Base-by-base conservation (phyloP, 352 stramenopile genomes). In the Aphanomyces euteiches region DNA sequence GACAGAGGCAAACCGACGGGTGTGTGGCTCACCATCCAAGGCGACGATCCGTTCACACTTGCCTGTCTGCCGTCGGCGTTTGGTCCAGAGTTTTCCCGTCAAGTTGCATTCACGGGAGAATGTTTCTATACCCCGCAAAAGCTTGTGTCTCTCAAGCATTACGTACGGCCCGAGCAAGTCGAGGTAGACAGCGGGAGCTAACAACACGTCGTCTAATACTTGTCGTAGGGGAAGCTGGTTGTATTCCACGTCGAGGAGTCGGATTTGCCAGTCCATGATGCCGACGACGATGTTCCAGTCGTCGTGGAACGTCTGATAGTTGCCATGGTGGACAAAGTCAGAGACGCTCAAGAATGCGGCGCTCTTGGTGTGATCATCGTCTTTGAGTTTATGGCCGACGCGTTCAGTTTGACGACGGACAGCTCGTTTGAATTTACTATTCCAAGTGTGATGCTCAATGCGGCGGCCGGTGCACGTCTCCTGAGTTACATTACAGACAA, bases 91-190 rank as follows among this genome's bases (percentile, higher is more conserved):
- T 78, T 67, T 15, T 72, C 78, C 8, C 72, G 59, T 0, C 79
- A 77, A 0, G 57, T 88, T 5, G 15, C 6, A 28, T 50, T 28
- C 38, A 77, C 57, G 8, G 74, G 80, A 8, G 77, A 82, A 50
- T 54, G 89, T 3, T 92, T 89, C 63, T 88, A 87, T 50, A 89
- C 83, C 4, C 84, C 84, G 0, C 74, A 92, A 69, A 85, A 85
- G n/a, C 71, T 92, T 8, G 73, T 67, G 47, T 83, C 79, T 38
- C 67, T 92, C 56, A 75, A 77, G 0, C 73, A 90, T 60, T 90
- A 87, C 53, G 84, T 92, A 15, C 81, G 84, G 1, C 83, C 83
- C 0, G 81, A 90, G 56, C 80, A 90, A 66, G 70, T 90, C 21
- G 79, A 88, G 21, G 64, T 70, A 43, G 10, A 7, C 34, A 12